Base-by-base conservation (phyloP, 2,329 filamentous ascomycete species). In the Monilinia laxa region DNA sequence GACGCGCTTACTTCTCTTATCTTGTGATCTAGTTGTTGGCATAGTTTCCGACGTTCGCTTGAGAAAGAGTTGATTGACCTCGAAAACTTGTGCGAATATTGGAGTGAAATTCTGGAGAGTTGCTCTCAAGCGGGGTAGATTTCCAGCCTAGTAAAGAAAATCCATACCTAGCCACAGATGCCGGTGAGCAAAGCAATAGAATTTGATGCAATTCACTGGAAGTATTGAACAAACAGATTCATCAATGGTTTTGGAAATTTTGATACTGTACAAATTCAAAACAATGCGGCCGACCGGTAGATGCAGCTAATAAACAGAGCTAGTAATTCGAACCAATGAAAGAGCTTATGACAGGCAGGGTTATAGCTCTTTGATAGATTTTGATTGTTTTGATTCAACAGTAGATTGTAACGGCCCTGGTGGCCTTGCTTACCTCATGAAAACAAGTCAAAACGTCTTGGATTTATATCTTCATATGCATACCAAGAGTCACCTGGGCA, bases 321-420 rank as follows among this genome's bases (percentile, higher is more conserved):
- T 9, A 49, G 20, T 2, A 16, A 18, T 49, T 35, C 5, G 1
- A 23, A 18, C 57, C 57, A 60, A 60, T 60, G 28, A 60, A 49
- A 38, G 28, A 51, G 14, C 45, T 60, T 14, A 3, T 2, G 16
- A 38, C 1, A 38, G 11, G 20, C 57, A 49, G 42, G 57, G 57
- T 51, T 60, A 38, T 23, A 60, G 57, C 57, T 60, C 28, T 51
- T 18, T 51, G 57, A 60, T 60, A 60, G 20, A 18, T 47, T 9
- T 42, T 45, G 55, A 42, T 18, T 35, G 31, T 1, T 35, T 1
- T 35, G 31, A 35, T 35, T 9, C 31, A 2, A 28, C 28, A 28
- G 28, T 2, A 28, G 28, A 28, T 28, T 28, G 28, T 35, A 40
- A 40, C 38, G 38, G 38, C 11, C 38, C 14, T 40, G 38, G 10